Conservation (phyloP, 2,329 filamentous ascomycete genomes). For the Seiridium cupressi region DNA sequence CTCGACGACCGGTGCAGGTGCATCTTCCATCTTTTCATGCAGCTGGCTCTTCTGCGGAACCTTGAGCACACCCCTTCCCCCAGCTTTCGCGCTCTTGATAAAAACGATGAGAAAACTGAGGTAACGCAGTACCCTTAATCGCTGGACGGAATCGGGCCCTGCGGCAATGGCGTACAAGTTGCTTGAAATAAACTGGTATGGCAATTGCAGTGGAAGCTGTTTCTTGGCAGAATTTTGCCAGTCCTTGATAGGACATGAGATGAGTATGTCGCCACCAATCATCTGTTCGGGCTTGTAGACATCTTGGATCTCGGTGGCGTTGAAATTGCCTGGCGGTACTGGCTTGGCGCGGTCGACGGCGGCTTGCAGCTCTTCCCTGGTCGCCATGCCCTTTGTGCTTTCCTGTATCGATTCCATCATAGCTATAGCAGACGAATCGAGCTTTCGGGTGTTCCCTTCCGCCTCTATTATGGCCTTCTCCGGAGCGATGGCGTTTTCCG, state of each 20-base stretch:
- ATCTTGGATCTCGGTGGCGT: conserved; percentile 65
- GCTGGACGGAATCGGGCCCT: conserved; percentile 50
- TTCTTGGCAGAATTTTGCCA: conserved; percentile 69
- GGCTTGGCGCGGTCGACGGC: conserved; percentile 68
- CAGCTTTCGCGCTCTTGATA: conserved; percentile 44
- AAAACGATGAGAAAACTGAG: conserved; percentile 57
- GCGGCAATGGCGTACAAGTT: conserved; percentile 55
- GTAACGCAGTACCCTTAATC: conserved; percentile 60
- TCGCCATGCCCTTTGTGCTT: conserved; percentile 64
- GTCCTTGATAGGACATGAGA: conserved; percentile 66
- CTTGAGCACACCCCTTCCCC: conserved; percentile 44
- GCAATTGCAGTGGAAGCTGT: conserved; percentile 53
- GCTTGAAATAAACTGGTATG: conserved; percentile 63
- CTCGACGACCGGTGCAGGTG: conserved; percentile 62
- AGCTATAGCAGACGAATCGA: conserved; percentile 54
- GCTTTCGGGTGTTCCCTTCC: conserved; percentile 41
- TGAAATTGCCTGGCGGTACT: conserved; percentile 66
- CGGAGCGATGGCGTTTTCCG: conserved; percentile 67
- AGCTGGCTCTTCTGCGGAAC: conserved; percentile 64
- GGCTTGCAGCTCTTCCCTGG: conserved; percentile 62
- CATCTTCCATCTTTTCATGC: conserved; percentile 51
- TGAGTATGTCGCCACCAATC: conserved; percentile 66
- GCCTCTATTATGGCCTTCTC: conserved; percentile 55
- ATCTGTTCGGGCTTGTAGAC: conserved; percentile 69
- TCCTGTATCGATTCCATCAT: conserved; percentile 64